Base-by-base conservation (phyloP, 2,329 filamentous ascomycete genomes). In the Myotisia sp. region DNA sequence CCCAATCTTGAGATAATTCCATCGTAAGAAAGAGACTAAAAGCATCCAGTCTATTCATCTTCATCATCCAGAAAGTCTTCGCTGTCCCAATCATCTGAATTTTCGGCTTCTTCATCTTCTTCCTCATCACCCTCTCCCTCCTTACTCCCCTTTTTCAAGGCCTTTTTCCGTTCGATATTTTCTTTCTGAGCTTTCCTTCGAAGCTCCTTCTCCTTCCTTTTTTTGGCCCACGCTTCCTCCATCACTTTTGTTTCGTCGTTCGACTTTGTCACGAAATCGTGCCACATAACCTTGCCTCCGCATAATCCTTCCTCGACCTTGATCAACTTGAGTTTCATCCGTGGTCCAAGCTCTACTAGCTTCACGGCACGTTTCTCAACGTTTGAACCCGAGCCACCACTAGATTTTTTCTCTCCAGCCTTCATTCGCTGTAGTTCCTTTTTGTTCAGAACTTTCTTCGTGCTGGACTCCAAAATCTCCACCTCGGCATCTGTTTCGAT, bases 281-380 rank as follows among this genome's bases (percentile, higher is more conserved):
- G 90, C 90, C 90, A 98, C 80, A 98, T 82, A 37, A 93, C 71
- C 54, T 84, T 90, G 32, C 90, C 90, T 17, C 72, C 70, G 49
- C 85, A 94, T 5, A 95, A 60, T 1, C 87, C 90, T 47, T 98
- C 90, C 53, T 98, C 90, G 3, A 98, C 86, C 63, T 98, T 98
- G 36, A 84, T 86, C 59, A 98, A 65, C 20, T 87, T 75, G 26
- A 98, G 63, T 40, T 74, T 79, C 79, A 98, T 78, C 35, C 90
- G 74, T 1, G 90, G 90, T 0, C 90, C 90, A 1, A 98, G 64
- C 59, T 98, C 90, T 3, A 92, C 77, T 5, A 98, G 66, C 54
- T 92, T 94, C 14, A 98, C 82, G 0, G 82, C 86, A 28, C 84
- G 74, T 47, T 83, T 82, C 59, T 93, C 82, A 5, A 92, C 79